Base-by-base conservation (phyloP, 177 flowering plant genomes). In the Telopea speciosissima region DNA sequence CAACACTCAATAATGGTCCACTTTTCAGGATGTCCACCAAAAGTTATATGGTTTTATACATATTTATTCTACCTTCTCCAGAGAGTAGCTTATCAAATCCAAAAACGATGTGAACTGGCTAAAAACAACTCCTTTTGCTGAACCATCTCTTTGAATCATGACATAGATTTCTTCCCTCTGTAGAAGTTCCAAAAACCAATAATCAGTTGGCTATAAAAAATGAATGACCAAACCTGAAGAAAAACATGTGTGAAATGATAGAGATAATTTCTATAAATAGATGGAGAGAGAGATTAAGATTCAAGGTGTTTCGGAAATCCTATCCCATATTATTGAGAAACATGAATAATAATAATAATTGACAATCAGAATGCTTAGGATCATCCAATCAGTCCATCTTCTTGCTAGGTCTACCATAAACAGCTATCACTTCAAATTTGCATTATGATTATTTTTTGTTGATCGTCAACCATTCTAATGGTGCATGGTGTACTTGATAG, bases 71-170 rank as follows among this genome's bases (percentile, higher is more conserved):
- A 91, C 98, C 93, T 91, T 88, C 28, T 80, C 83, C 25, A 95
- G 89, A 61, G 94, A 82, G 73, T 88, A 90, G 72, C 78, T 84
- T 71, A 95, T 93, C 72, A 95, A 85, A 82, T 95, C 99, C 91
- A 95, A 82, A 81, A 93, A 95, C 31, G 97, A 87, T 24, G 99
- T 90, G 81, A 91, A 92, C 79, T 93, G 97, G 83, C 99, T 92
- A 81, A 95, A 95, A 25, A 95, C 97, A 75, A 95, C 90, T 74
- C 84, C 99, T 76, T 95, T 95, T 14, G 99, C 97, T 73, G 99
- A 90, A 75, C 94, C 91, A 86, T 95, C 98, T 78, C 89, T 86
- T 80, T 95, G 97, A 80, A 87, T 71, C 99, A 95, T 95, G 72
- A 77, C 83, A 73, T 91, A 81, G 69, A 95, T 91, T 84, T 95